Evolutionary conservation across 495 filamentous ascomycete species (phyloP).

Genomic region (Hypoxylon intermedium): DNA sequence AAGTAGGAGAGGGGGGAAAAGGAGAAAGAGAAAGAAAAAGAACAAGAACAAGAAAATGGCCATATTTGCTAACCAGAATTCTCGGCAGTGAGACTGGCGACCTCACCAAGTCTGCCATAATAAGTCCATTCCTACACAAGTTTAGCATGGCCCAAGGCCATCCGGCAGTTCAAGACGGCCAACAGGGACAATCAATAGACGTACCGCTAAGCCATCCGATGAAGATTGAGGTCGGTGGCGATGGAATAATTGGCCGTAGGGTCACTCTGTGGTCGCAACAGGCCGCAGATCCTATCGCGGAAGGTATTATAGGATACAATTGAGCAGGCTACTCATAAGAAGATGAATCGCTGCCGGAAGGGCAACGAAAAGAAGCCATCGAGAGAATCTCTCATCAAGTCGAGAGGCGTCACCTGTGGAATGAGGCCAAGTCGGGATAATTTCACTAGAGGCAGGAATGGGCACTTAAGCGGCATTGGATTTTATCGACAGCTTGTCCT

Average conservation of each 20-base stretch:
- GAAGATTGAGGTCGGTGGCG: constrained; percentile 48
- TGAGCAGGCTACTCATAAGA: constrained; percentile 15
- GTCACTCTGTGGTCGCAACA: constrained; percentile 48
- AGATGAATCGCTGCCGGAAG: background rate
- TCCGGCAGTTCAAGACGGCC: background rate
- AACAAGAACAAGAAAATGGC: background rate
- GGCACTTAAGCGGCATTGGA: too few species aligned
- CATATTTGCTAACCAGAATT: constrained; percentile 4
- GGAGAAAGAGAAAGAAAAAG: too few species aligned
- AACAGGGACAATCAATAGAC: constrained; percentile 30
- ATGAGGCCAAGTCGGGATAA: too few species aligned
- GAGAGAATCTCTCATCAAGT: background rate
- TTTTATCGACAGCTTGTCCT: too few species aligned
- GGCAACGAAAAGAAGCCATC: background rate
- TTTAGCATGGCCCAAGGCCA: constrained; percentile 33
- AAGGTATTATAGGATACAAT: constrained; percentile 58
- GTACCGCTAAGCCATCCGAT: constrained; percentile 45
- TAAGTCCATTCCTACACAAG: constrained; percentile 46
- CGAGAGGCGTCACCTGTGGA: background rate
- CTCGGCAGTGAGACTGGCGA: constrained; percentile 48
- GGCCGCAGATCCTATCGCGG: constrained; percentile 42
- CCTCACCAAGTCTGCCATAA: constrained; percentile 36
- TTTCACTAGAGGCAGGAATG: too few species aligned
- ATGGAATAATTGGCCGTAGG: constrained; percentile 56
- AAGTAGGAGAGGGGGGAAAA: too few species aligned